Conservation (phyloP, 805 yeast species). For the Kodamaea leandrae region DNA sequence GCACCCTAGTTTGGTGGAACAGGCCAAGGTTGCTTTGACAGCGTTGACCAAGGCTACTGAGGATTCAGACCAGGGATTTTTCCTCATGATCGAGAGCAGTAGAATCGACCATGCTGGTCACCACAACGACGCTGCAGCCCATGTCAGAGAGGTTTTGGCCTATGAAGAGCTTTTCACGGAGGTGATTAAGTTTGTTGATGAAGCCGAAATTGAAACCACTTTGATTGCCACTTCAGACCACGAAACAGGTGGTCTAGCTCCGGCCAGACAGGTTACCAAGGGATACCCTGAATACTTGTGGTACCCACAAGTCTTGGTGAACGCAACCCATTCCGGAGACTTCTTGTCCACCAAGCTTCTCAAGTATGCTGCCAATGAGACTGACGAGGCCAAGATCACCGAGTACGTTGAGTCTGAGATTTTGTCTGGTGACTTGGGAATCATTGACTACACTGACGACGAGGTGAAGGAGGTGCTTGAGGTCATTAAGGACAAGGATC, state of each 20-base stretch:
- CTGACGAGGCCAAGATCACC: slow-evolving; percentile 22
- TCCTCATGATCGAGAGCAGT: slow-evolving; percentile 84
- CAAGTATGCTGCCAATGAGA: slow-evolving; percentile 24
- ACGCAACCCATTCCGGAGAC: slow-evolving; percentile 78
- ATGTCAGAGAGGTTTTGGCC: slow-evolving; percentile 86
- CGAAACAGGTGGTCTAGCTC: slow-evolving; percentile 91
- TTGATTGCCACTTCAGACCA: slow-evolving; percentile 87
- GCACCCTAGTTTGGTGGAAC: slow-evolving; percentile 78
- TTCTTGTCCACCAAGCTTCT: slow-evolving; percentile 51
- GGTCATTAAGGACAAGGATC: slow-evolving; percentile 13
- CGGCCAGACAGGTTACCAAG: slow-evolving; percentile 70
- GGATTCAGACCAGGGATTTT: slow-evolving; percentile 79
- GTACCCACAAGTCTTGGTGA: slow-evolving; percentile 74
- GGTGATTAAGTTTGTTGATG: slow-evolving; percentile 66
- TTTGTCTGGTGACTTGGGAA: slow-evolving; percentile 64
- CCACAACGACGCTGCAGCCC: slow-evolving; percentile 91
- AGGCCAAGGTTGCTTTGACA: slow-evolving; percentile 69
- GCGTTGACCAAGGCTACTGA: slow-evolving; percentile 65
- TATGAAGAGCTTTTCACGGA: slow-evolving; percentile 79
- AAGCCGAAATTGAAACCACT: slow-evolving; percentile 70
- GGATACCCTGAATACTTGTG: slow-evolving; percentile 83
- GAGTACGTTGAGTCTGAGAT: slow-evolving; percentile 52
- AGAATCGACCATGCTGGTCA: slow-evolving; percentile 96
- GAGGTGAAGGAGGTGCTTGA: slow-evolving; percentile 41
- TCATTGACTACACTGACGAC: slow-evolving; percentile 49